phyloP scores from a whole-genome alignment of 2,329 filamentous ascomycete species.

The Phialocephala subalpina region DNA sequence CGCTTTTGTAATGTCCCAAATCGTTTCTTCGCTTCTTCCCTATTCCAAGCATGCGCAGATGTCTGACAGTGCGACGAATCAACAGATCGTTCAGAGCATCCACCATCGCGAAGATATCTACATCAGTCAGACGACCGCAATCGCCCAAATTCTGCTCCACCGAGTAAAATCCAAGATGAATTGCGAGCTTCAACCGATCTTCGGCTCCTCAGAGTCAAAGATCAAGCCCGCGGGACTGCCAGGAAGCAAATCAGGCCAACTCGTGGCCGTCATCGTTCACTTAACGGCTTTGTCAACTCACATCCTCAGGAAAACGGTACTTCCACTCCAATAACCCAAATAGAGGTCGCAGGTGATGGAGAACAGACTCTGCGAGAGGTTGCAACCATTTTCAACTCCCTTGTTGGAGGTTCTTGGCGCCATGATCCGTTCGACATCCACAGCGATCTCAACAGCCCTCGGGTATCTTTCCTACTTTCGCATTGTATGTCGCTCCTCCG shows the following conservation, averaged over 20 bases:
- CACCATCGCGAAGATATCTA: not conserved
- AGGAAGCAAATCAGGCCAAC: not conserved
- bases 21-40: not conserved
- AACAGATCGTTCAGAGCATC: not conserved
- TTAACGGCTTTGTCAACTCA: not conserved
- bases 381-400: not conserved
- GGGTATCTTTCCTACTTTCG: slow-evolving; percentile 2
- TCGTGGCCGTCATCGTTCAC: not conserved
- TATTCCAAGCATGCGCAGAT: not conserved
- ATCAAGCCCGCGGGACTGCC: not conserved
- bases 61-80: not conserved
- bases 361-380: not conserved
- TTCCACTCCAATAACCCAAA: not conserved
- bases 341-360: not conserved
- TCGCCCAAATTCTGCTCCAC: not conserved
- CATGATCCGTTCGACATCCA: slow-evolving; percentile 9
- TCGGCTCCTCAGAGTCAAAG: not conserved
- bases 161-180: not conserved
- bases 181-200: not conserved
- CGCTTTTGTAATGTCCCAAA: not conserved
- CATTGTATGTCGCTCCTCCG: not conserved
- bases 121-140: not conserved
- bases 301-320: not conserved
- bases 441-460: not conserved
- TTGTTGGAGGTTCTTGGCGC: not conserved